Evolutionary conservation across 108 stramenopile species (phyloP), one percentile per base, ranked within the genome.

Genomic region (Cylindrotheca closterium): DNA sequence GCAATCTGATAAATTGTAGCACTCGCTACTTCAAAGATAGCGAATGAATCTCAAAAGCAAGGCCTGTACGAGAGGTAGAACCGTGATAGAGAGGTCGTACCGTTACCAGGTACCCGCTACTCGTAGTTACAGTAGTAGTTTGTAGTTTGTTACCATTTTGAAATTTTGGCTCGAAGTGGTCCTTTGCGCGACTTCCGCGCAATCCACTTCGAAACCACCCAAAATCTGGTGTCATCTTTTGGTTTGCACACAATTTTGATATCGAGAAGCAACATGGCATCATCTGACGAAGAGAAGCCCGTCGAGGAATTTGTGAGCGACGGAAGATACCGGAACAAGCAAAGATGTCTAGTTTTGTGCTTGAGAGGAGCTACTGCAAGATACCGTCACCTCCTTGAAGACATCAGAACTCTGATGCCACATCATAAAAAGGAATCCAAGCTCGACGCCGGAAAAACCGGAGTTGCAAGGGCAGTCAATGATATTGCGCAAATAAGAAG

Each of bases 351-450:
- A n/a, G 77, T 97, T 17, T 76, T 99, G 12, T 97, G 93, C 53
- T 83, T 93, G 4, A 70, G 99, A 1, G 99, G 99, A 17, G 81
- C 98, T n/a, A 99, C 97, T 28, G 89, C 97, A 18, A 78, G 99
- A 18, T 94, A 96, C 71, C 88, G 99, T 22, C 98, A 99, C 70
- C 72, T 99, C 33, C 65, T 99, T 45, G 98, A 97, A 70, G 99
- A 99, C 76, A 74, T 99, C 34, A 85, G 95, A 17, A 90, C 91
- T 28, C 69, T 99, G 17, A 67, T 98, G 33, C 99, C 99, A 0
- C 99, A 99, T 73, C 86, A 96, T 81, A 98, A 98, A 76, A 97
- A 91, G 76, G 99, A 98, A 69, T 82, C 85, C 63, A 97, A 97
- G 65, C 73, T 96, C 33, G 96, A 97, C 70, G 73, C 83, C 2